A percentile compares a stretch with the other conserved stretches of the same genome.
These are phyloP conservation scores for Capsicum pubescens DNA, from an alignment of 257 asterid species.

Conservation along the genomic window DNA sequence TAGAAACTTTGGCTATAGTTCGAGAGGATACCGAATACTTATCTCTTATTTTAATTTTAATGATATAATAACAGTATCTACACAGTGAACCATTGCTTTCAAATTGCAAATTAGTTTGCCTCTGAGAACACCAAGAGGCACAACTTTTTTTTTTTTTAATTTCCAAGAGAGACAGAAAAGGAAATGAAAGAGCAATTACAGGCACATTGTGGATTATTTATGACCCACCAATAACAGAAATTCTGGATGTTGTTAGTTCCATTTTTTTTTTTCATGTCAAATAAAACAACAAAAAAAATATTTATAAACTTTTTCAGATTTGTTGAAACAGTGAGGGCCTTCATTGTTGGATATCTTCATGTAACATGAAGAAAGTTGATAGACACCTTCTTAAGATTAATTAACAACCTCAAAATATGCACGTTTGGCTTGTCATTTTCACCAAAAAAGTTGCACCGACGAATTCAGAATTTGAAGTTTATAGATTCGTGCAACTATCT, in stretches of 20 bases:
- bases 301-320: slow-evolving; percentile 36
- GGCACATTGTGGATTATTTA: slow-evolving; percentile 24
- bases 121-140: slow-evolving; percentile 26
- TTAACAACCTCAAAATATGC: slow-evolving; percentile 21
- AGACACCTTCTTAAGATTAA: neutral
- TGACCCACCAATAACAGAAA: slow-evolving; percentile 56
- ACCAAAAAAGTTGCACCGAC: neutral
- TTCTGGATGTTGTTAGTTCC: slow-evolving; percentile 44
- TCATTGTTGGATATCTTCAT: slow-evolving; percentile 44
- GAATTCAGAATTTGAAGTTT: neutral
- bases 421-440: neutral
- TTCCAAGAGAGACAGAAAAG: neutral
- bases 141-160: neutral
- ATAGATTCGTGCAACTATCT: too few species aligned
- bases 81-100: neutral
- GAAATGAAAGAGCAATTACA: slow-evolving; percentile 28
- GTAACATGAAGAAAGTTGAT: slow-evolving; percentile 36
- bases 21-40: too few species aligned
- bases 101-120: slow-evolving; percentile 12
- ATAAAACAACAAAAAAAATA: neutral
- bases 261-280: slow-evolving; percentile 24
- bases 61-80: neutral
- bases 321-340: slow-evolving; percentile 35
- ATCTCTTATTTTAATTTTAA: neutral
- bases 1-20: too few species aligned